Percentiles rank a stretch among this genome's conserved stretches.
phyloP scores from a whole-genome alignment of 164 flowering plant species.

The Vitis amurensis region DNA sequence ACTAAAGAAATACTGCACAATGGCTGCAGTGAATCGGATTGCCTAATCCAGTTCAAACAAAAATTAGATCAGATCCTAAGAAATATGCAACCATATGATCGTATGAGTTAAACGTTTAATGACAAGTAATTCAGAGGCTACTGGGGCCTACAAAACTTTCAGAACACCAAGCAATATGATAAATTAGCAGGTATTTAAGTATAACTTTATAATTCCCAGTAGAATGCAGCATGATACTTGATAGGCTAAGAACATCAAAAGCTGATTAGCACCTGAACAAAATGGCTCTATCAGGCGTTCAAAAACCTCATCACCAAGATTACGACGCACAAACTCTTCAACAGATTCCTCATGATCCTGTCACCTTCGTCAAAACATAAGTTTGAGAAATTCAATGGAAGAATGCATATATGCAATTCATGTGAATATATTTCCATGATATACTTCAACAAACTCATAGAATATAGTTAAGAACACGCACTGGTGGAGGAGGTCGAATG shows the following conservation, averaged over 20 bases:
- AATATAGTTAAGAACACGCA: slow-evolving; percentile 42
- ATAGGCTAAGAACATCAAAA: background rate
- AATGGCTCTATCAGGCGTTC: slow-evolving; percentile 97
- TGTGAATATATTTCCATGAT: background rate
- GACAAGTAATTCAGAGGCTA: too few relatives aligned
- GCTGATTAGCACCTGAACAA: slow-evolving; percentile 71
- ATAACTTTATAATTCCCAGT: too few relatives aligned
- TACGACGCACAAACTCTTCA: slow-evolving; percentile 96
- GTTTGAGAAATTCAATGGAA: slow-evolving; percentile 28
- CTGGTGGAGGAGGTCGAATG: slow-evolving; percentile 93
- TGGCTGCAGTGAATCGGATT: too few relatives aligned
- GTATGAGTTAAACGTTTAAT: too few relatives aligned
- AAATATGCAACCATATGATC: too few relatives aligned
- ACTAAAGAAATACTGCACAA: too few relatives aligned
- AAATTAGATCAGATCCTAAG: too few relatives aligned
- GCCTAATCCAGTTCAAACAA: too few relatives aligned
- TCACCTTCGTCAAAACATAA: slow-evolving; percentile 56
- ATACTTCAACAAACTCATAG: background rate
- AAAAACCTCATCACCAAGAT: slow-evolving; percentile 94
- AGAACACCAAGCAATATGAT: too few relatives aligned
- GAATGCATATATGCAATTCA: background rate
- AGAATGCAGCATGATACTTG: too few relatives aligned
- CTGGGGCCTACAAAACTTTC: too few relatives aligned
- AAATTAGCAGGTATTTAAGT: too few relatives aligned
- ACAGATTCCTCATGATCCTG: slow-evolving; percentile 95